Evolutionary conservation across 352 stramenopile species (phyloP), one percentile per base, ranked within the genome.

Genomic region (Phytophthora cactorum): DNA sequence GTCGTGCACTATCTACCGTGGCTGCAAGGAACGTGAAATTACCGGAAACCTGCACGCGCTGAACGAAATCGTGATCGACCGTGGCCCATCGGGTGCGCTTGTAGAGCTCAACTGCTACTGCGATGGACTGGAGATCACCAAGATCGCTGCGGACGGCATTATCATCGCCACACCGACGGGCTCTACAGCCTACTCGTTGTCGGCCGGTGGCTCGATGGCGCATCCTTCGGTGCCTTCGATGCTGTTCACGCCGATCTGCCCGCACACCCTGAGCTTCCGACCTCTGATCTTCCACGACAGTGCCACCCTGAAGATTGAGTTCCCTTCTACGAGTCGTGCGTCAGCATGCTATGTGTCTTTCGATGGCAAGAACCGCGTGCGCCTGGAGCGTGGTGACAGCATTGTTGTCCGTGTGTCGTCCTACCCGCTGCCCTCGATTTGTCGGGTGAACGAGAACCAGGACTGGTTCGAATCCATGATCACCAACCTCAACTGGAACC

Each of bases 51-150:
- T 97, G 59, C 94, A 98, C 70, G 97, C 98, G 7, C 79, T 99
- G 34, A 99, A 99, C 75, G 98, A 99, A 84, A 97, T 99, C 45
- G 97, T 99, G 29, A 97, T 99, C 58, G 97, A 99, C 73, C 90
- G 97, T 39, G 97, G 98, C 5, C 85, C 83, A 22, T 92, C 77
- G 2, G 88, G 82, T 6, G 85, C 87, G 38, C 89, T 99, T 45
- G 94, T 98, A 11, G 95, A 98, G 64, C 80, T 99, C 17, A 97
- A 99, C 72, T 98, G 95, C 77, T 99, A 97, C 82, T 98, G 96
- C 70, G 97, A 99, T 68, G 92, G 97, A 57, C 82, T 98, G 1
- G 90, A 98, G 72, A 88, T 99, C 44, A 99, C 97, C 25, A 99
- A 95, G 73, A 95, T 96, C 55, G 87, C 86, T 14, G 87, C 97